Conservation (phyloP, 2,329 filamentous ascomycete species). For the Claviceps arundinis region DNA sequence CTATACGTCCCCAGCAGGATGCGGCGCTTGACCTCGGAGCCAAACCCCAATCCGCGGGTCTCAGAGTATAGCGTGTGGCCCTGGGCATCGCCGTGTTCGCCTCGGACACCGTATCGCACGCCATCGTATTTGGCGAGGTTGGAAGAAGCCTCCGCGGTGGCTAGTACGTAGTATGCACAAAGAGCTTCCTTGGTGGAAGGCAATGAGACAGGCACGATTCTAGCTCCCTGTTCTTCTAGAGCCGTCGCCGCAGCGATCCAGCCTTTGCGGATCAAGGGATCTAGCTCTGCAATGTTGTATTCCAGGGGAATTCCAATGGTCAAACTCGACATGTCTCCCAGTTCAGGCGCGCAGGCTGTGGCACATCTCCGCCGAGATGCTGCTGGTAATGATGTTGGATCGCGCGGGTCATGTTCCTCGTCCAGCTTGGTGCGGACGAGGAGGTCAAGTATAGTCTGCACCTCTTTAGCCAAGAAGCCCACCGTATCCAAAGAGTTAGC, state of each 20-base stretch:
- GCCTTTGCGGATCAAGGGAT: constrained; percentile 50
- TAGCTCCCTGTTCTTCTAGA: constrained; percentile 53
- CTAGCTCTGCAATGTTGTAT: constrained; percentile 79
- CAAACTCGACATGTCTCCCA: constrained; percentile 20
- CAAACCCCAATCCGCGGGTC: constrained; percentile 64
- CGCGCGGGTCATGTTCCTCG: constrained; percentile 47
- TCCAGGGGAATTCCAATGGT: constrained; percentile 52
- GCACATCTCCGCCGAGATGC: constrained; percentile 39
- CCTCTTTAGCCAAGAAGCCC: constrained; percentile 52
- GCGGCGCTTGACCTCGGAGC: constrained; percentile 70
- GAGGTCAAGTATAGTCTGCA: constrained; percentile 37
- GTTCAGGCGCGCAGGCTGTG: constrained; percentile 13
- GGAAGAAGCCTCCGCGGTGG: constrained; percentile 86
- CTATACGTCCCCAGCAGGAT: constrained; percentile 86
- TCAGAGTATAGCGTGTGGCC: constrained; percentile 60
- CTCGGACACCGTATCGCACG: constrained; percentile 69
- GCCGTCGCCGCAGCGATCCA: constrained; percentile 52
- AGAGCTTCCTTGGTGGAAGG: constrained; percentile 76
- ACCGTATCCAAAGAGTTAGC: constrained; percentile 90
- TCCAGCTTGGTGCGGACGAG: constrained; percentile 36
- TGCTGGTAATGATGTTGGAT: constrained; percentile 58
- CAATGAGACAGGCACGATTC: constrained; percentile 62
- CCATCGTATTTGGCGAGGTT: constrained; percentile 97
- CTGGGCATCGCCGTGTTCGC: constrained; percentile 35
- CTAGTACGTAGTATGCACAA: constrained; percentile 89